Evolutionary conservation across 2,329 filamentous ascomycete genomes (phyloP).

Genomic region (Myriangium duriaei): DNA sequence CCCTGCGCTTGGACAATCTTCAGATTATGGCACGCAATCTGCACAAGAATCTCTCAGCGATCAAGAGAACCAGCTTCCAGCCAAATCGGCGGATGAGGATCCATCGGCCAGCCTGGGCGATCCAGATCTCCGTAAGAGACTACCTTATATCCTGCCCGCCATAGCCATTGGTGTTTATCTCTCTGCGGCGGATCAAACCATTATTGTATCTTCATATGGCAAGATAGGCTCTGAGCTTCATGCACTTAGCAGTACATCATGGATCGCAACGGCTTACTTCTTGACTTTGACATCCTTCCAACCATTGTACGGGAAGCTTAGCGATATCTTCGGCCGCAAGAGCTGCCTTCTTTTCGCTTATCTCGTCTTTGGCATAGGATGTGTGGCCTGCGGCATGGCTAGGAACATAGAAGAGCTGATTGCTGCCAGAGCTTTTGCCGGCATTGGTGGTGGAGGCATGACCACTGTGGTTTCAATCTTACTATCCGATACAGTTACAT

Average conservation of each 20-base stretch:
- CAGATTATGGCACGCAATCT: not conserved
- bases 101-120: slow-evolving; percentile 22
- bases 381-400: slow-evolving; percentile 50
- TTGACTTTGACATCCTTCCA: slow-evolving; percentile 64
- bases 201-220: slow-evolving; percentile 66
- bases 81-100: not conserved
- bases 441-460: slow-evolving; percentile 61
- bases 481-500: slow-evolving; percentile 56
- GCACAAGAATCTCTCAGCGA: not conserved
- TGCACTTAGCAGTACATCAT: slow-evolving; percentile 61
- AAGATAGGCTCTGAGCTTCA: slow-evolving; percentile 64
- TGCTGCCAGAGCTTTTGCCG: slow-evolving; percentile 48
- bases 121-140: slow-evolving; percentile 35
- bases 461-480: slow-evolving; percentile 57
- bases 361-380: slow-evolving; percentile 51
- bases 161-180: slow-evolving; percentile 56
- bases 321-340: slow-evolving; percentile 60
- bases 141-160: slow-evolving; percentile 49
- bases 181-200: slow-evolving; percentile 61
- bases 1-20: not conserved
- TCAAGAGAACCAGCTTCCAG: not conserved
- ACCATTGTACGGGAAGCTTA: slow-evolving; percentile 59
- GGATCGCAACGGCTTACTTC: slow-evolving; percentile 63
- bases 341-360: slow-evolving; percentile 53
- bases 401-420: slow-evolving; percentile 54